phyloP scores from a whole-genome alignment of 148 eudicot genomes.

The Vaccinium macrocarpon region DNA sequence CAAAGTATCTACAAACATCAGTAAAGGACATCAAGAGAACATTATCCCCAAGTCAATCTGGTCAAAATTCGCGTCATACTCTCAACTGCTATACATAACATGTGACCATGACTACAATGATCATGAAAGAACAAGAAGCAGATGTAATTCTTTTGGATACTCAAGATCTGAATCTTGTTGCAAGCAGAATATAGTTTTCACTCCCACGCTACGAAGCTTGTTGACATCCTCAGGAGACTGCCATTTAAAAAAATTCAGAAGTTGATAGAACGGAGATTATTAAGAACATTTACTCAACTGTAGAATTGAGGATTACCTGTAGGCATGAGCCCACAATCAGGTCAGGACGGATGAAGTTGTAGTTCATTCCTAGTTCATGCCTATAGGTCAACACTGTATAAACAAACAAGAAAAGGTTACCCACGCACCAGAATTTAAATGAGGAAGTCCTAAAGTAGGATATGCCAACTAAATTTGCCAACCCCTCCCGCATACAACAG shows the following conservation, averaged over 20 bases:
- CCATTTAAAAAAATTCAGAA: constrained; percentile 21
- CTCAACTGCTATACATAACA: background rate
- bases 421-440: background rate
- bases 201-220: constrained; percentile 79
- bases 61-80: background rate
- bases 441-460: background rate
- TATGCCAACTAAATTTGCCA: background rate
- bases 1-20: constrained; percentile 63
- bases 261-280: background rate
- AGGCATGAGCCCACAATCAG: constrained; percentile 96
- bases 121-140: background rate
- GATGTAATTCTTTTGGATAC: constrained; percentile 54
- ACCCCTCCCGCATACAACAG: background rate
- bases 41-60: background rate
- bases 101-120: background rate
- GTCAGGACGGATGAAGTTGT: constrained; percentile 87
- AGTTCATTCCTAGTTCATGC: constrained; percentile 96
- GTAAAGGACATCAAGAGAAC: constrained; percentile 39
- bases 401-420: constrained; percentile 14
- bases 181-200: constrained; percentile 85
- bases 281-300: background rate
- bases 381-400: constrained; percentile 78
- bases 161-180: constrained; percentile 93
- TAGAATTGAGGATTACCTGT: constrained; percentile 52
- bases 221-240: constrained; percentile 94